A percentile compares a stretch with the other conserved stretches of the same genome.
Evolutionary conservation across 2,329 filamentous ascomycete species (phyloP).

Genomic region (Nigrospora sphaerica): DNA sequence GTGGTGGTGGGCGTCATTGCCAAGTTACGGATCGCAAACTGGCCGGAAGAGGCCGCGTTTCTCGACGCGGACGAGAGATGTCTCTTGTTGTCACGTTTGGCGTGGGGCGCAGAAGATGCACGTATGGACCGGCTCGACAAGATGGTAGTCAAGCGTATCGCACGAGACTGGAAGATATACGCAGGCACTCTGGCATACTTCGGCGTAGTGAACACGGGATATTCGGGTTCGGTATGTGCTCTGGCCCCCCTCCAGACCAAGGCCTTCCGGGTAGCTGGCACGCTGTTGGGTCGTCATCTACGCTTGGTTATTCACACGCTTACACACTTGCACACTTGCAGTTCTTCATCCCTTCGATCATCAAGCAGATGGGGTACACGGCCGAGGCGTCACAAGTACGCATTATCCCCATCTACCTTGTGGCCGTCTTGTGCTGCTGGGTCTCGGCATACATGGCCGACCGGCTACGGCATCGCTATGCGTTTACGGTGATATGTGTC

Average conservation of each 20-base stretch:
- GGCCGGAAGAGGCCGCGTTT: slow-evolving; percentile 36
- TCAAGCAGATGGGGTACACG: slow-evolving; percentile 29
- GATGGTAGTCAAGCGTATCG: slow-evolving; percentile 18
- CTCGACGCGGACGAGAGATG: slow-evolving; percentile 31
- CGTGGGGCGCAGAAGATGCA: slow-evolving; percentile 25
- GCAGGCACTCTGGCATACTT: slow-evolving; percentile 27
- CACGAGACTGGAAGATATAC: slow-evolving; percentile 33
- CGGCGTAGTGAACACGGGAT: slow-evolving; percentile 36
- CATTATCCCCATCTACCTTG: slow-evolving; percentile 29
- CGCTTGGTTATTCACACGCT: too few species aligned
- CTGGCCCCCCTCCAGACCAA: neutral
- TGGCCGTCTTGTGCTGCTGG: slow-evolving; percentile 22
- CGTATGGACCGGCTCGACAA: slow-evolving; percentile 19
- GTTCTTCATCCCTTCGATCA: slow-evolving; percentile 34
- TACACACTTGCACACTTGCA: slow-evolving; percentile 20
- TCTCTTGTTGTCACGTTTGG: slow-evolving; percentile 22
- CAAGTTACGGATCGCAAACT: slow-evolving; percentile 41
- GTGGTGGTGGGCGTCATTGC: slow-evolving; percentile 20
- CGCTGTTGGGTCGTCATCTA: too few species aligned
- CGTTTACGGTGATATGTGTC: slow-evolving; percentile 23
- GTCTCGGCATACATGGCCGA: slow-evolving; percentile 24
- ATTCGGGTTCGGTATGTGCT: slow-evolving; percentile 22
- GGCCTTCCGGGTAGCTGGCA: slow-evolving; percentile 8
- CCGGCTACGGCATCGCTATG: slow-evolving; percentile 23
- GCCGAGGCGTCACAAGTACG: slow-evolving; percentile 27